Base-by-base conservation (phyloP, 208 protist species). In the Novymonas esmeraldas region DNA sequence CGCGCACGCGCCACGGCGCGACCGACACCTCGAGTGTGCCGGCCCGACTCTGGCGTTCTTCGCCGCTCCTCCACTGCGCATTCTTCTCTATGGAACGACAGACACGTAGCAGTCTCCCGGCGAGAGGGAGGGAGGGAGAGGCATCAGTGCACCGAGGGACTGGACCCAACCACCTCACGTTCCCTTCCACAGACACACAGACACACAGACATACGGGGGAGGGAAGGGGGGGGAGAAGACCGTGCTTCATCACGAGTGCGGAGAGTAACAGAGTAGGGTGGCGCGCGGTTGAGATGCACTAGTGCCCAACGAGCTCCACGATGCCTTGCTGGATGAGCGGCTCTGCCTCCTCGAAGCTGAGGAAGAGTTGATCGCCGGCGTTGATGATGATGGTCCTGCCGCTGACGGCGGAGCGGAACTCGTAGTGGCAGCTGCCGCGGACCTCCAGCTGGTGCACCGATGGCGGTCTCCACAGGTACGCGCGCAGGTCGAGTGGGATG, bases 321-420 rank as follows among this genome's bases (percentile, higher is more conserved):
- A 92, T 81, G 9, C 77, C 76, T 46, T 94, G 85, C 65, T 91
- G 85, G 58, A 95, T 84, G 16, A 95, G 79, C 22, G 79, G 73
- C 61, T 95, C 87, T 0, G 87, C 90, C 66, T 95, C 87, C 68
- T 95, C 90, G 63, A 93, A 91, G 55, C 70, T 74, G 5, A 95
- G 64, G 10, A 86, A 76, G 24, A 91, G 73, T 49, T 90, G 85
- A 52, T 95, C 91, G 2, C 87, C 90, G 29, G 72, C 58, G 64
- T 94, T 92, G 41, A 95, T 78, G 49, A 76, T 87, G 36, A 94
- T 85, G 5, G 84, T 88, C 26, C 78, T 81, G 20, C 84, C 82
- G 14, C 81, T 89, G 28, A 93, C 62, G 2, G 85, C 73, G 10
- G 87, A 94, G 20, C 88, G 78, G 57, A 93, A 95, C 49, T 87